phyloP scores from a whole-genome alignment of 2,329 filamentous ascomycete species.

The Pseudogymnoascus sp. region DNA sequence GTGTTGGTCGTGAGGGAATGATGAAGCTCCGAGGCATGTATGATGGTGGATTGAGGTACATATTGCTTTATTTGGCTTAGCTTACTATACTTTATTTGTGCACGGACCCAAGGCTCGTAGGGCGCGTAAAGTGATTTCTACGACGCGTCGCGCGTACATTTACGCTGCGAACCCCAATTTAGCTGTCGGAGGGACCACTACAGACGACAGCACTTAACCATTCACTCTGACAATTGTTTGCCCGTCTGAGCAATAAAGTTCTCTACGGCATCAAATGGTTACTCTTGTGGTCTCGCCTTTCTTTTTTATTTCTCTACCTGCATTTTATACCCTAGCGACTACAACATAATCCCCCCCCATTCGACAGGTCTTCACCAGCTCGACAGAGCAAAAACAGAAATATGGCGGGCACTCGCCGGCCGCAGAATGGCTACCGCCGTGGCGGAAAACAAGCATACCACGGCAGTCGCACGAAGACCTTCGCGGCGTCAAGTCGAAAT shows the following conservation, averaged over 20 bases:
- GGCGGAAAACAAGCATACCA: conserved; percentile 61
- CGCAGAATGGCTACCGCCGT: conserved; percentile 59
- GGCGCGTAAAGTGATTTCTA: conserved; percentile 8
- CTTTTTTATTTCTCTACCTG: not conserved
- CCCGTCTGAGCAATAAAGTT: not conserved
- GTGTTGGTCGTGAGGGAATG: not conserved
- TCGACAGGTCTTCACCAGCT: conserved; percentile 13
- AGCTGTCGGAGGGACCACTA: not conserved
- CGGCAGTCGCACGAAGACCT: conserved; percentile 65
- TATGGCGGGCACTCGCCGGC: conserved; percentile 52
- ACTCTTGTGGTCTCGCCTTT: not conserved
- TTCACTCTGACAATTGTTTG: conserved; percentile 4
- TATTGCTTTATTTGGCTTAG: conserved; percentile 8
- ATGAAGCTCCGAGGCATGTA: conserved; percentile 10
- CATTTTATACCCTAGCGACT: conserved; percentile 12
- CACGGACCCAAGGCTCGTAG: not conserved
- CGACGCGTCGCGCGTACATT: conserved; percentile 3
- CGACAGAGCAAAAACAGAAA: conserved; percentile 24
- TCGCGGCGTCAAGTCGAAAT: conserved; percentile 66
- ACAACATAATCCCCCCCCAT: conserved; percentile 9
- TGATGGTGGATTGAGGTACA: conserved; percentile 10
- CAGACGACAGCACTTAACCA: not conserved
- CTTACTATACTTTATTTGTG: not conserved
- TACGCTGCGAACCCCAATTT: not conserved
- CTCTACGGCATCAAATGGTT: conserved; percentile 4